Evolutionary conservation across 140 eudicot genomes (phyloP), one percentile per base, ranked within the genome.

Genomic region (Cichorium intybus): DNA sequence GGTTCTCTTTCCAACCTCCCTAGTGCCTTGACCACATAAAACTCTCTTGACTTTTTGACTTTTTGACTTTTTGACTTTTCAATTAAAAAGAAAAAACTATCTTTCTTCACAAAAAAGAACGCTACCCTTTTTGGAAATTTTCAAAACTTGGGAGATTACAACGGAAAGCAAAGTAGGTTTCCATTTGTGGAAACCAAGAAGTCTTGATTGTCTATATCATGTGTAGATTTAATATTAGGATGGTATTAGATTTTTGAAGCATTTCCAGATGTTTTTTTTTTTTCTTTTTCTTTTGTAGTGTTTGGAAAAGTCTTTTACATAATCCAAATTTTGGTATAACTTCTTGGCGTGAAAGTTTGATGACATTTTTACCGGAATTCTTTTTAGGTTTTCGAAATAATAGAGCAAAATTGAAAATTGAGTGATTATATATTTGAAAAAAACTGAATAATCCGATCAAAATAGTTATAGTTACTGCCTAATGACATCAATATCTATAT

Each of bases 11-110:
- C 80, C 16, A 75, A 71, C 60, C 85, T 90, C 56, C 96, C 96
- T 49, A 82, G 83, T 66, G 96, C 96, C 49, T 77, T 90, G 62
- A 90, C 96, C 26, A 90, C 97, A 24, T 90, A 70, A 73, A 16
- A 20, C 34, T 51, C 28, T 5, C 43, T 11, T 47, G 18, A 31
- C 17, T 37, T 26, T 12, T 71, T 52, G 65, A 72, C 59, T 62
- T 21, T 61, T 61, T 47, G 18, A 31, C 17, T 37, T 26, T 12
- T 71, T 52, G 65, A 72, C 59, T 62, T 21, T 61, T 61, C 31
- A 55, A 68, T 56, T 15, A 17, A 1, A 53, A 24, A 10, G 28
- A 28, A 64, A 64, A 27, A 52, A 66, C 0, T 37, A 22, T 7
- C 7, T 6, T 34, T 51, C 7, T 7, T 50, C 9, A 29, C 20